phyloP scores from a whole-genome alignment of 2,329 filamentous ascomycete species.

The Ceratocystis albifundus region DNA sequence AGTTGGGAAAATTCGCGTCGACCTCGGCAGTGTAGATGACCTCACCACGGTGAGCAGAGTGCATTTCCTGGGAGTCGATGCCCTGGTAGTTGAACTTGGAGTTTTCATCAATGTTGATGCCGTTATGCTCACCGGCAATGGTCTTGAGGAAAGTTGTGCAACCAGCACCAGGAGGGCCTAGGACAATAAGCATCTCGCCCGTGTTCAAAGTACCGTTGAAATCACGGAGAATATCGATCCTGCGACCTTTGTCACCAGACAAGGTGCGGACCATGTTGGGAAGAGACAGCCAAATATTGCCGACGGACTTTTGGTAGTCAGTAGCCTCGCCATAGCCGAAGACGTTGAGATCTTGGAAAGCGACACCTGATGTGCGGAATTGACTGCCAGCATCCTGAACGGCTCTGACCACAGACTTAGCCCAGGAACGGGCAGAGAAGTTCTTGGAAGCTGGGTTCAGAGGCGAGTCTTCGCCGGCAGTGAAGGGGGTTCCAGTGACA shows the following conservation, averaged over 20 bases:
- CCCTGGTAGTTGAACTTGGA: constrained; percentile 76
- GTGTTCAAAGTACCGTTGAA: constrained; percentile 58
- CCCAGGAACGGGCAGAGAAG: constrained; percentile 48
- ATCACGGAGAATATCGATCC: constrained; percentile 56
- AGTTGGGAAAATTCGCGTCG: constrained; percentile 67
- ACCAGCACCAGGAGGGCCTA: constrained; percentile 60
- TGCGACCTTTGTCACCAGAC: constrained; percentile 42
- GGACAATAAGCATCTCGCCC: constrained; percentile 65
- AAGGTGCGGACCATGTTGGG: constrained; percentile 37
- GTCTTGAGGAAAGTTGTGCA: constrained; percentile 81
- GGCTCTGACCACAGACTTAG: constrained; percentile 45
- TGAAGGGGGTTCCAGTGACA: constrained; percentile 40
- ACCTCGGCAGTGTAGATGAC: constrained; percentile 79
- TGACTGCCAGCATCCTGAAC: constrained; percentile 41
- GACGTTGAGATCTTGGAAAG: constrained; percentile 56
- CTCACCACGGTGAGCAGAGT: constrained; percentile 66
- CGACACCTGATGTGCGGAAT: constrained; percentile 52
- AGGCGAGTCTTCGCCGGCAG: constrained; percentile 38
- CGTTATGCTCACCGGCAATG: constrained; percentile 70
- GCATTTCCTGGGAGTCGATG: constrained; percentile 61
- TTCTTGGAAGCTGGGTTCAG: constrained; percentile 43
- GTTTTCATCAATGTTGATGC: constrained; percentile 57
- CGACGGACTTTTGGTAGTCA: constrained; percentile 59
- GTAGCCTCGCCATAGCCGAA: constrained; percentile 56
- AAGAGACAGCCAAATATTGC: constrained; percentile 47